A percentile compares a stretch with the other conserved stretches of the same genome.
Evolutionary conservation across 495 filamentous ascomycete genomes (phyloP).

Genomic region (Penicillium arizonense): DNA sequence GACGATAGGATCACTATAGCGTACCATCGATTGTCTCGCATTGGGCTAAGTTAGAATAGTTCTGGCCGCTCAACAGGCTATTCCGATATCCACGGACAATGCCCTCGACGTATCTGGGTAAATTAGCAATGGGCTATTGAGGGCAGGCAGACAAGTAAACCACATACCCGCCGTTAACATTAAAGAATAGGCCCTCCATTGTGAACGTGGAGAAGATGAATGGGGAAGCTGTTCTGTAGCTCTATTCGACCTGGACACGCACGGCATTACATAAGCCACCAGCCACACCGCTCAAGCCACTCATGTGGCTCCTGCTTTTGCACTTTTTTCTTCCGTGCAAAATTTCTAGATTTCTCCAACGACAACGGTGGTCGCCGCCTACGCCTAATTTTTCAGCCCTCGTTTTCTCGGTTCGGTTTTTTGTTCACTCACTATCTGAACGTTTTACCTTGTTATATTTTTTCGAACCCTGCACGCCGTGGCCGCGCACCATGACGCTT

Average conservation of each 20-base stretch:
- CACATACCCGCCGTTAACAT: conserved; percentile 86
- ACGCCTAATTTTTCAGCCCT: conserved; percentile 15
- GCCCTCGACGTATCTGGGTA: conserved; percentile 84
- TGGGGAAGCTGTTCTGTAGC: conserved; percentile 20
- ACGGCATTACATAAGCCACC: conserved; percentile 23
- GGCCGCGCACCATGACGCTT: conserved; percentile 61
- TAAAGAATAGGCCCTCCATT: conserved; percentile 97
- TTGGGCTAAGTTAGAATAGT: conserved; percentile 95
- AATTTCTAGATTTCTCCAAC: conserved; percentile 33
- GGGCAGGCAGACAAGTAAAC: neutral
- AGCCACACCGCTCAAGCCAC: conserved; percentile 19
- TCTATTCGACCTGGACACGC: conserved; percentile 14
- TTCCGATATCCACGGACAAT: conserved; percentile 97
- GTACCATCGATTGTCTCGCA: conserved; percentile 97
- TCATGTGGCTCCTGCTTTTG: conserved; percentile 24
- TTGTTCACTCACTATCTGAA: neutral
- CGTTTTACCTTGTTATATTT: conserved; percentile 9
- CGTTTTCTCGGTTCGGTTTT: conserved; percentile 13
- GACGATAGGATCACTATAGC: conserved; percentile 13
- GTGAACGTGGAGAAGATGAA: conserved; percentile 21
- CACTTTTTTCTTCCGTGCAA: conserved; percentile 32
- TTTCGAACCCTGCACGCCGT: conserved; percentile 28
- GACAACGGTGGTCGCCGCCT: conserved; percentile 25
- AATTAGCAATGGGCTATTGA: conserved; percentile 20
- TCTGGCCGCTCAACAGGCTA: conserved; percentile 80